A percentile compares a stretch with the other conserved stretches of the same genome.
phyloP scores from a whole-genome alignment of 169 alveolate species.

The Cryptosporidium parvum region DNA sequence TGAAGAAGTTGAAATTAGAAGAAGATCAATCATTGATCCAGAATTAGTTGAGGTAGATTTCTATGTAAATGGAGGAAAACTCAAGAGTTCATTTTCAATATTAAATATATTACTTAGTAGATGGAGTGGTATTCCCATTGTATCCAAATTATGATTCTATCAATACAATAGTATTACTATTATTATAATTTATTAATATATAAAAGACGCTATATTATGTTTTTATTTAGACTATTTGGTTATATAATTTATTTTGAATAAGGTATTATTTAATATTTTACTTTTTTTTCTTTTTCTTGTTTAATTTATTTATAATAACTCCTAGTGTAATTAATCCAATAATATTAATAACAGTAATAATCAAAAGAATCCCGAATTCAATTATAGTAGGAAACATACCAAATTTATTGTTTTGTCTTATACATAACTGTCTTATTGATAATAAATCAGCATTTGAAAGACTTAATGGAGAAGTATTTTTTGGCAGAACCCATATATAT shows the following conservation, averaged over 20 bases:
- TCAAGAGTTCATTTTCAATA: slow-evolving; percentile 31
- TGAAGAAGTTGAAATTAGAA: background rate
- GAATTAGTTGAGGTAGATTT: slow-evolving; percentile 59
- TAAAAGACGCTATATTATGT: background rate
- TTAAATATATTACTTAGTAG: slow-evolving; percentile 38
- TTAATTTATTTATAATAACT: background rate
- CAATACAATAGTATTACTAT: background rate
- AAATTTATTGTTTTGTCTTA: slow-evolving; percentile 44
- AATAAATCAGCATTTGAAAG: slow-evolving; percentile 18
- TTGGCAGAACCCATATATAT: slow-evolving; percentile 59
- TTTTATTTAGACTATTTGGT: background rate
- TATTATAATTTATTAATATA: background rate
- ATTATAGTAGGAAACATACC: slow-evolving; percentile 44
- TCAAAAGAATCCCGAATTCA: slow-evolving; percentile 12
- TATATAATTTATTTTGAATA: background rate
- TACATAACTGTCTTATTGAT: slow-evolving; percentile 22
- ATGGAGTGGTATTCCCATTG: slow-evolving; percentile 72
- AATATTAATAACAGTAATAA: slow-evolving; percentile 6
- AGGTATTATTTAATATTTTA: background rate
- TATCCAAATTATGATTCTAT: slow-evolving; percentile 27
- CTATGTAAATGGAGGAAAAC: slow-evolving; percentile 27
- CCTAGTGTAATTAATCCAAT: slow-evolving; percentile 5
- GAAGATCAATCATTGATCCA: slow-evolving; percentile 33
- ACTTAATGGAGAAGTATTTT: background rate
- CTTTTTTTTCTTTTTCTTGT: background rate